Evolutionary conservation across 1,139 yeast species (phyloP).

Genomic region (Hemisphaericaspora subhashii): DNA sequence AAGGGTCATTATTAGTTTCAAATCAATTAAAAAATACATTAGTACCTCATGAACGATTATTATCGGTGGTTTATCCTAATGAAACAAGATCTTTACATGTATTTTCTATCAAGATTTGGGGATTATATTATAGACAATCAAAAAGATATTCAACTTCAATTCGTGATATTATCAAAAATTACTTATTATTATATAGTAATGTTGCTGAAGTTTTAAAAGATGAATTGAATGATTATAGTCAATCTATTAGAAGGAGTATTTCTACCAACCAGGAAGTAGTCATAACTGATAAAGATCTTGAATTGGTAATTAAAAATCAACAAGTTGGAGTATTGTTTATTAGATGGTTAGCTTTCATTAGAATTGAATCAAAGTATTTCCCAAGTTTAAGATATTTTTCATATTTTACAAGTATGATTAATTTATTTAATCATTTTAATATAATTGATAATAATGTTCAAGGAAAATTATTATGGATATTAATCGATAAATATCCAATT

Average conservation of each 20-base stretch:
- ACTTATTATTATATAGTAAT: constrained; percentile 24
- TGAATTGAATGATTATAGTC: constrained; percentile 13
- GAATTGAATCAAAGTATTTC: constrained; percentile 32
- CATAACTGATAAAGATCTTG: constrained; percentile 13
- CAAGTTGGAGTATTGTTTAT: constrained; percentile 20
- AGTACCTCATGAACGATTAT: constrained; percentile 25
- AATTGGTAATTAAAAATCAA: constrained; percentile 24
- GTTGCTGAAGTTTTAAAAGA: constrained; percentile 14
- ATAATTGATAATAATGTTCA: constrained; percentile 18
- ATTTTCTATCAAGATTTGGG: constrained; percentile 21
- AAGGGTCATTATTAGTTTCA: constrained; percentile 32
- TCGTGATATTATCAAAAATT: constrained; percentile 20
- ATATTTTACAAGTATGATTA: constrained; percentile 27
- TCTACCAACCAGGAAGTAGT: no score
- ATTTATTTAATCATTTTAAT: constrained; percentile 28
- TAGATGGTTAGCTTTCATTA: constrained; percentile 34
- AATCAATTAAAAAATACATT: constrained; percentile 27
- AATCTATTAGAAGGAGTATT: no score
- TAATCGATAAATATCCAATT: constrained; percentile 6
- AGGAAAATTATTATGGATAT: background rate
- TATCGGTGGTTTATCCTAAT: constrained; percentile 19
- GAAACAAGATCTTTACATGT: constrained; percentile 15
- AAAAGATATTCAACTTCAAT: constrained; percentile 14
- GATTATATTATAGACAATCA: constrained; percentile 27
- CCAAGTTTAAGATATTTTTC: constrained; percentile 33